Base-by-base conservation (phyloP, 495 filamentous ascomycete genomes). In the Hypoxylon rickii region DNA sequence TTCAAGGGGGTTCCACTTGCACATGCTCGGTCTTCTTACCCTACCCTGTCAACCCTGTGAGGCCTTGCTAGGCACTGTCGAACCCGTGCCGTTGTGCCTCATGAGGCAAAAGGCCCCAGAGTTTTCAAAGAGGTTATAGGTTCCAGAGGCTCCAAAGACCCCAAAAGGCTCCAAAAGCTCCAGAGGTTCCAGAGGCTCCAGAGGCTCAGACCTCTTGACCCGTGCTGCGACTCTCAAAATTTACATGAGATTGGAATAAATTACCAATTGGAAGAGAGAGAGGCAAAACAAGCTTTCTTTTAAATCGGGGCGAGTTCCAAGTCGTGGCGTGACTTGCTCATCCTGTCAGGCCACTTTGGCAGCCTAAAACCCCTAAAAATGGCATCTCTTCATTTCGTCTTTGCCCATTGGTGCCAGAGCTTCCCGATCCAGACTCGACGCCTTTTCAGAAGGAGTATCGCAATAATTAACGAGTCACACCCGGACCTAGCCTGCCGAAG, bases 311-410 rank as follows among this genome's bases (percentile, higher is more conserved):
- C 53, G 29, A 44, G 33, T 56, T 57, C 16, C 10, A 49, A 37
- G 31, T 12, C 44, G 59, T 63, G 59, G 59, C 59, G 59, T 63
- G 59, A 63, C 59, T 63, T 63, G 10, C 37, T 17, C 38, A 33
- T 53, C 49, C 58, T 47, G 59, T 63, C 59, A 63, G 59, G 31
- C 59, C 59, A 63, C 59, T 58, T 57, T 63, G 53, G 38, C 59
- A 63, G 59, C 59, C 59, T 63, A 63, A 63, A 63, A 45, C 48
- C 48, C 59, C 59, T 63, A 63, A 48, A 63, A 58, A 53, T 50
- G 59, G 59, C 38, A 58, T 57, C 44, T 53, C 26, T 58, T 50
- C 19, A 15, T 44, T 48, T 57, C 48, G 43, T 57, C 44, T 26
- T 49, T 44, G 53, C 52, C 48, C 48, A 63, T 63, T 63, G 59